Conservation (phyloP, 2,329 filamentous ascomycete species). For the Stenocarpella maydis region DNA sequence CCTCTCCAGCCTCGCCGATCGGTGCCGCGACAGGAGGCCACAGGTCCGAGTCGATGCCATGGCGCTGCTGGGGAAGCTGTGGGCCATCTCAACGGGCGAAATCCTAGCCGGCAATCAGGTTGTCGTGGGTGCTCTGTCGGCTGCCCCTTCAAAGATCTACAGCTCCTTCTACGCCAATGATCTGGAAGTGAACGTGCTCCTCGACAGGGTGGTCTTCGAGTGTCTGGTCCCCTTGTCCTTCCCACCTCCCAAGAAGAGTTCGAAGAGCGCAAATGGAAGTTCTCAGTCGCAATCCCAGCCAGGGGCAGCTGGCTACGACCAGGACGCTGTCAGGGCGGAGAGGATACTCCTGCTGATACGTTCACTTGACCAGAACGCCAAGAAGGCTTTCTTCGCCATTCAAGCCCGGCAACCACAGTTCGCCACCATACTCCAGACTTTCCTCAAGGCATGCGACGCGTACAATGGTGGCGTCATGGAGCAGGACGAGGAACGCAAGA, state of each 20-base stretch:
- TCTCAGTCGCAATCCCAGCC: slow-evolving; percentile 41
- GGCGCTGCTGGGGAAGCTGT: slow-evolving; percentile 83
- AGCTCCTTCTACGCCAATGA: slow-evolving; percentile 93
- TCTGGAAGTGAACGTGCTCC: slow-evolving; percentile 80
- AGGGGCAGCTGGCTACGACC: slow-evolving; percentile 61
- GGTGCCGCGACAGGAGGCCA: slow-evolving; percentile 85
- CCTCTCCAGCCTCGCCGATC: slow-evolving; percentile 82
- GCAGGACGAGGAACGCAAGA: slow-evolving; percentile 73
- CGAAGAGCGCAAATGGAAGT: slow-evolving; percentile 68
- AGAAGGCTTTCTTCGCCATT: slow-evolving; percentile 87
- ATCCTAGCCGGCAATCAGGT: slow-evolving; percentile 83
- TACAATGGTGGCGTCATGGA: slow-evolving; percentile 89
- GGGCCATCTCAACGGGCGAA: slow-evolving; percentile 92
- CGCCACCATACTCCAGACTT: slow-evolving; percentile 76
- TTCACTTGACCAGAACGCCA: slow-evolving; percentile 78
- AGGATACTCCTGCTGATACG: slow-evolving; percentile 84
- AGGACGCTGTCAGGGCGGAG: slow-evolving; percentile 82
- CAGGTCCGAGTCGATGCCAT: slow-evolving; percentile 87
- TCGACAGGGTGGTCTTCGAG: slow-evolving; percentile 88
- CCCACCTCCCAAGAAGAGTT: slow-evolving; percentile 72
- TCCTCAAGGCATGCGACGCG: slow-evolving; percentile 84
- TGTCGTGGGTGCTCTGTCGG: slow-evolving; percentile 77
- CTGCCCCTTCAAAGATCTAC: slow-evolving; percentile 85
- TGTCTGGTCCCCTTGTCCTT: slow-evolving; percentile 89
- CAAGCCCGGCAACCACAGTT: slow-evolving; percentile 80